Percentiles rank a stretch among this genome's conserved stretches.
These are phyloP conservation scores for Fusarium keratoplasticum DNA, from an alignment of 2,329 filamentous ascomycete genomes.

Conservation along the genomic window DNA sequence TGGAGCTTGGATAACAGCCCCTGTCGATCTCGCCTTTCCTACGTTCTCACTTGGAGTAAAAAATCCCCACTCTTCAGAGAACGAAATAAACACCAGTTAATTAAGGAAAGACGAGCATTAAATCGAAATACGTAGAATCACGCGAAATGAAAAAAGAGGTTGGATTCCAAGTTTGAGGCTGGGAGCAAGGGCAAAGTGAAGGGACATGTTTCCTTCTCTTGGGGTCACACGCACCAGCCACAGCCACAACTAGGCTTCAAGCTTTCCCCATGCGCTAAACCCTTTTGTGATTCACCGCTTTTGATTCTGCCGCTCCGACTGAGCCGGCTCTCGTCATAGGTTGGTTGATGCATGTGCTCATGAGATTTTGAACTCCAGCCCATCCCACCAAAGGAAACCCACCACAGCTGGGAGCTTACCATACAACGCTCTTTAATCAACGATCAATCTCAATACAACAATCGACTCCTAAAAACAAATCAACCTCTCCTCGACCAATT, in stretches of 20 bases:
- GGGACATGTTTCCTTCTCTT: conserved; percentile 2
- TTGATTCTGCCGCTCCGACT: conserved; percentile 26
- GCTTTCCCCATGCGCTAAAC: conserved; percentile 17
- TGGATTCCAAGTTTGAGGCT: neutral
- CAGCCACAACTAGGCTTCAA: conserved; percentile 17
- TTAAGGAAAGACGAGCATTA: neutral
- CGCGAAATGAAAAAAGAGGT: neutral
- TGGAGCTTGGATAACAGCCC: neutral
- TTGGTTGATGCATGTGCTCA: conserved; percentile 9
- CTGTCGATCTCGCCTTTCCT: neutral
- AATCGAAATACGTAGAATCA: neutral
- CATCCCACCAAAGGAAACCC: conserved; percentile 5
- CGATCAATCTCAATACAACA: neutral
- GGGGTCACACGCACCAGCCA: conserved; percentile 31
- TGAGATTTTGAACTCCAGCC: conserved; percentile 30
- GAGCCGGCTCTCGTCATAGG: conserved; percentile 33
- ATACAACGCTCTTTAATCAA: neutral
- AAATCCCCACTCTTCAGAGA: neutral
- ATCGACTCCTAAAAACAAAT: neutral
- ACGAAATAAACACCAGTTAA: neutral
- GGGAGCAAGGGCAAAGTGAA: neutral
- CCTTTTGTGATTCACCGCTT: conserved; percentile 21
- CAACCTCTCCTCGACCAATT: neutral
- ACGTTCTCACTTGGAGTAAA: neutral
- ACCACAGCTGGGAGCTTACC: neutral